Conservation (phyloP, 2,329 filamentous ascomycete species). For the Drechslerella dactyloides region DNA sequence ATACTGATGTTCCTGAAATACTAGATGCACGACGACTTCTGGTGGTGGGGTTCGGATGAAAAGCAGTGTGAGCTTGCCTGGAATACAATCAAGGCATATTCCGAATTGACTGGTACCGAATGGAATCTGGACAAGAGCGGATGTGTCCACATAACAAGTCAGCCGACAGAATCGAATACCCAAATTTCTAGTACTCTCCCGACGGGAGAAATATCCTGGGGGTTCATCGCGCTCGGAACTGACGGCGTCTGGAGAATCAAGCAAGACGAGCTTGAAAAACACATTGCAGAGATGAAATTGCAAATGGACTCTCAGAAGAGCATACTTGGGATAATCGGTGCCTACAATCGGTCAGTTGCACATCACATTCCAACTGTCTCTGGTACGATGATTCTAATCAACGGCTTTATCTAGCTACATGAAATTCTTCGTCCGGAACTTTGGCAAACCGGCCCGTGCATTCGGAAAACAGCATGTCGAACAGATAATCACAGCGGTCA, state of each 20-base stretch:
- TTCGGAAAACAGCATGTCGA: conserved; percentile 66
- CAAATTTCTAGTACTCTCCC: conserved; percentile 59
- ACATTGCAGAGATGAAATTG: conserved; percentile 66
- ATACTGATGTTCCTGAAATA: neutral
- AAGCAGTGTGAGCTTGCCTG: conserved; percentile 65
- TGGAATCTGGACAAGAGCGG: conserved; percentile 69
- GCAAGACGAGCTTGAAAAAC: conserved; percentile 65
- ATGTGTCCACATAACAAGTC: conserved; percentile 54
- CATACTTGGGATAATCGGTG: conserved; percentile 67
- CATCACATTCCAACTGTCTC: conserved; percentile 62
- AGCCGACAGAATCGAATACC: neutral
- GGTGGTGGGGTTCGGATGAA: conserved; percentile 68
- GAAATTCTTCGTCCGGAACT: conserved; percentile 66
- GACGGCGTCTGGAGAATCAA: conserved; percentile 67
- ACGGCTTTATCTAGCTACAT: conserved; percentile 58
- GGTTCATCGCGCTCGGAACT: conserved; percentile 66
- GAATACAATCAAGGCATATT: conserved; percentile 66
- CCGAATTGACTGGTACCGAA: conserved; percentile 64
- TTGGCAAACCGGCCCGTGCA: conserved; percentile 63
- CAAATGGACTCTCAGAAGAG: conserved; percentile 65
- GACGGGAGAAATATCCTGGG: conserved; percentile 65
- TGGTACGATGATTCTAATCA: conserved; percentile 67
- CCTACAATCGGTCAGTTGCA: conserved; percentile 65
- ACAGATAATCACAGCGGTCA: conserved; percentile 63
- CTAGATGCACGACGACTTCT: conserved; percentile 68